Evolutionary conservation across 208 protist genomes (phyloP), one percentile per base, ranked within the genome.

Genomic region (Trypanosoma melophagium): DNA sequence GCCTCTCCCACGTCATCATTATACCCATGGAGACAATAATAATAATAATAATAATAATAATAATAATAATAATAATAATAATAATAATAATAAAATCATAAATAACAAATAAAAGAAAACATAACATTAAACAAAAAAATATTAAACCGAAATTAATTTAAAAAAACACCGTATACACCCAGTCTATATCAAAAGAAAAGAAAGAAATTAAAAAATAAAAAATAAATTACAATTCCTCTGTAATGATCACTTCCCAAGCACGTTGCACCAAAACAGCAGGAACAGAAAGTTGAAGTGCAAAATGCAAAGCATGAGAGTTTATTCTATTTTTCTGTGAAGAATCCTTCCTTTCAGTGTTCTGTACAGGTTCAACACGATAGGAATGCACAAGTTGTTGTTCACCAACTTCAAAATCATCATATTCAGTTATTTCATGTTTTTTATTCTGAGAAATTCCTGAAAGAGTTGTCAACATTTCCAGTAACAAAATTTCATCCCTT

Each of bases 261-360:
- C 69, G 51, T 35, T 65, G 49, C 22, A 75, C 25, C 7, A 75
- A 44, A n/a, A 75, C 7, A 42, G 24, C n/a, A 44, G 69, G 69
- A 17, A 75, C 62, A 58, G 69, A 75, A 53, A 68, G 63, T 41
- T 75, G 69, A 38, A 63, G 42, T 51, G 69, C 69, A 60, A 75
- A 75, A 35, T 50, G 60, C 25, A 75, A 47, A 12, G 69, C 69
- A n/a, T 69, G 49, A 13, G 62, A 64, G n/a, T 12, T n/a, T 17
- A 60, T 28, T 2, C 47, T 40, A 21, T 58, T 50, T 47, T 63
- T 17, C 1, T 28, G 17, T 14, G 22, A 41, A 13, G 22, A 44
- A 9, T 61, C 28, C 3, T n/a, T 45, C 3, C 21, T 21, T 16
- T 24, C 25, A 24, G 3, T 14, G 19, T n/a, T 24, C 16, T 55